Base-by-base conservation (phyloP, 257 asterid species). In the Lycium barbarum region DNA sequence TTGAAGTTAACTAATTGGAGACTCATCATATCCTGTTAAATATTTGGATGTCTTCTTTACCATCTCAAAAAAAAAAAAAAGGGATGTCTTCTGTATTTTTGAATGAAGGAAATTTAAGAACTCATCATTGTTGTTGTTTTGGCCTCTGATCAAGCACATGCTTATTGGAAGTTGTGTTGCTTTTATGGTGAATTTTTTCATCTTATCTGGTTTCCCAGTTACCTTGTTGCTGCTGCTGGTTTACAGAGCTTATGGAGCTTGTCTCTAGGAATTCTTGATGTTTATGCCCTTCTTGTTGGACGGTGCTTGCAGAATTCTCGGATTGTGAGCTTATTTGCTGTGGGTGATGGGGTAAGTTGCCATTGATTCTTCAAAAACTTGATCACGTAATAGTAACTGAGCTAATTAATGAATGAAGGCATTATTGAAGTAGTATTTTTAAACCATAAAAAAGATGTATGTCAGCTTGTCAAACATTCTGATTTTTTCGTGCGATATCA, bases 191-290 rank as follows among this genome's bases (percentile, higher is more conserved):
- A 78, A 3, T 26, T 53, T 63, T 14, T 78, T 53, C 47, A 5
- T 53, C 47, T 53, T 53, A 26, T 33, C 82, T 78, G 82, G 82
- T 62, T 57, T 84, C 18, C 82, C 90, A 96, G 99, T 92, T 96
- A 93, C 91, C 98, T 96, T 71, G 99, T 95, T 83, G 99, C 99
- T 82, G 99, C 99, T 84, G 90, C 95, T 84, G 98, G 98, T 81
- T 85, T 95, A 89, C 98, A 96, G 92, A 93, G 95, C 93, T 63
- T 92, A 91, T 96, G 99, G 99, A 96, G 99, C 93, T 95, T 96
- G 81, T 91, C 88, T 18, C 91, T 96, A 72, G 97, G 91, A 67
- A 89, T 95, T 85, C 86, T 90, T 67, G 99, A 96, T 86, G 91
- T 89, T 81, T 94, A 96, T 89, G 98, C 98, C 2, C 93, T 96